These are phyloP conservation scores for Epithemia pelagica DNA, from an alignment of 108 stramenopile genomes.

Conservation along the genomic window DNA sequence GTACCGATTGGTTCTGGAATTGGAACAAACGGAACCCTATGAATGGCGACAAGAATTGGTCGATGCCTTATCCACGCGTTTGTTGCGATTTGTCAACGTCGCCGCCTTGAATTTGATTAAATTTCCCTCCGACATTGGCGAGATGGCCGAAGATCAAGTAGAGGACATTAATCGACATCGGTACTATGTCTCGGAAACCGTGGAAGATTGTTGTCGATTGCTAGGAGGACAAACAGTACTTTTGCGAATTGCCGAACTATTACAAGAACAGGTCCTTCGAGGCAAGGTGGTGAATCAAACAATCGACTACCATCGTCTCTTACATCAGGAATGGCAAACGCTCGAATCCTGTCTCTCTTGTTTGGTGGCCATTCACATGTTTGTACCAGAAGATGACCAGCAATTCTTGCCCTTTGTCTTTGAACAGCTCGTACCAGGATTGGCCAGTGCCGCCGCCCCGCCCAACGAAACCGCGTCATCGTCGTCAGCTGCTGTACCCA, in stretches of 20 bases:
- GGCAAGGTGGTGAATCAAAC: constrained; percentile 7
- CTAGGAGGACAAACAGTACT: constrained; percentile 66
- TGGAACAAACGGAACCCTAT: constrained; percentile 71
- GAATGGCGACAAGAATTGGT: constrained; percentile 74
- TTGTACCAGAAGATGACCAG: constrained; percentile 72
- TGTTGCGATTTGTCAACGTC: constrained; percentile 54
- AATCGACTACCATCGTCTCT: constrained; percentile 2
- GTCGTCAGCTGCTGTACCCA: neutral
- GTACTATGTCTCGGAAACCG: constrained; percentile 71
- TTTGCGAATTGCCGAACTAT: constrained; percentile 37
- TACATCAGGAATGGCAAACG: constrained; percentile 50
- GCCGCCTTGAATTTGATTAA: constrained; percentile 44
- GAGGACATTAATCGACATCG: constrained; percentile 74
- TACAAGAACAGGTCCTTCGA: constrained; percentile 42
- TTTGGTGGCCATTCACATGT: constrained; percentile 56
- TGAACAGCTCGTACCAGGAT: constrained; percentile 49
- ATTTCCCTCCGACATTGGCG: constrained; percentile 62
- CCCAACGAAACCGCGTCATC: constrained; percentile 59
- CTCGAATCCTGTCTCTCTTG: constrained; percentile 83
- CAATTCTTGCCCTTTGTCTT: constrained; percentile 66
- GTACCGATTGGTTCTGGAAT: constrained; percentile 80
- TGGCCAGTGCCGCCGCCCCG: constrained; percentile 13
- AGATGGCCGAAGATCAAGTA: constrained; percentile 50
- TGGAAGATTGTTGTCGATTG: constrained; percentile 85
- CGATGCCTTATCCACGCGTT: constrained; percentile 57